A percentile compares a stretch with the other conserved stretches of the same genome.
Conservation (phyloP, 106 monocot species). For the Acorus gramineus region DNA sequence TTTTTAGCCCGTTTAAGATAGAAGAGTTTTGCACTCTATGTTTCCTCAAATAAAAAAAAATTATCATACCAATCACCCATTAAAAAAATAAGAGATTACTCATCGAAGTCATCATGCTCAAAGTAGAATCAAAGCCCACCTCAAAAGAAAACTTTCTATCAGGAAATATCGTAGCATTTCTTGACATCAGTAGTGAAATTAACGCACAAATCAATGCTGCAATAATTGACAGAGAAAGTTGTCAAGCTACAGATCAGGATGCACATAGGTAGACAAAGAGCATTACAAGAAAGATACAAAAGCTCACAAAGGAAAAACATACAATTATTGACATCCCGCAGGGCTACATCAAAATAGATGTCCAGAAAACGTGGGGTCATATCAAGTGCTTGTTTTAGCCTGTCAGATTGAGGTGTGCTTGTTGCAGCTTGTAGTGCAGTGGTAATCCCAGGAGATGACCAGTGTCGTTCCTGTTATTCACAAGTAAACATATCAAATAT, state of each 20-base stretch:
- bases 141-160: constrained; percentile 77
- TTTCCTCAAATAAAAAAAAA: no score
- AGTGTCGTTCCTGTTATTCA: constrained; percentile 58
- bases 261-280: neutral
- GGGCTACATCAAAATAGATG: constrained; percentile 56
- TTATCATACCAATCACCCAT: no score
- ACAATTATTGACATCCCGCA: constrained; percentile 76
- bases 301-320: constrained; percentile 26
- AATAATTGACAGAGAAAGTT: constrained; percentile 2
- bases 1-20: no score
- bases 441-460: constrained; percentile 64
- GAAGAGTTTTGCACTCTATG: no score
- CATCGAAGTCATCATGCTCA: no score
- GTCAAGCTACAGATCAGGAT: neutral
- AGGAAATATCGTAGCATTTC: constrained; percentile 77
- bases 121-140: constrained; percentile 29
- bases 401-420: constrained; percentile 51
- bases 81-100: no score
- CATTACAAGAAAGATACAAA: neutral
- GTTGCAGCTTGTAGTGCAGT: constrained; percentile 60
- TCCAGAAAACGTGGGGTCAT: constrained; percentile 72
- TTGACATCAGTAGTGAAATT: constrained; percentile 86
- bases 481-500: no score
- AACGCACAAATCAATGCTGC: constrained; percentile 85
- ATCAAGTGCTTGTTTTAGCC: constrained; percentile 56